A percentile compares a stretch with the other conserved stretches of the same genome.
Evolutionary conservation across 805 yeast genomes (phyloP).

Genomic region (Saccharomycopsis sp.): DNA sequence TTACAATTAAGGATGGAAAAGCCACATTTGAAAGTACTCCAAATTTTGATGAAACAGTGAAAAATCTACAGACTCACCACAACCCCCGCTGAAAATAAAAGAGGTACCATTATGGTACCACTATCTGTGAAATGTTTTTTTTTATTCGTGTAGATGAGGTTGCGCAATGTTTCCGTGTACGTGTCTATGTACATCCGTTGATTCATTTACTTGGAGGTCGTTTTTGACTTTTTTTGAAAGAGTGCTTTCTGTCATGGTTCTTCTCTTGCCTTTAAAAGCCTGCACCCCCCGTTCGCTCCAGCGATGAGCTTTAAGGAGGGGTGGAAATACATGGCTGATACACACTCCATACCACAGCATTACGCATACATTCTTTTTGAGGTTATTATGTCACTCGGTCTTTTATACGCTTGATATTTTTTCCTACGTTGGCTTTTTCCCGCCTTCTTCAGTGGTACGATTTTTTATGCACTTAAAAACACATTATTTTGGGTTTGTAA

Average conservation of each 20-base stretch:
- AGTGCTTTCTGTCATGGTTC: too few relatives aligned
- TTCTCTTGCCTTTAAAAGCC: too few relatives aligned
- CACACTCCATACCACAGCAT: not conserved
- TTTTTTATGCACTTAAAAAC: not conserved
- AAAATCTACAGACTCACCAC: not conserved
- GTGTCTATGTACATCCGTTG: too few relatives aligned
- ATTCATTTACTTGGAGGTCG: too few relatives aligned
- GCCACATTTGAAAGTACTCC: constrained; percentile 19
- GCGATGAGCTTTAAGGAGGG: not conserved
- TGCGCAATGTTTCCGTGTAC: too few relatives aligned
- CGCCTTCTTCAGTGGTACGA: not conserved
- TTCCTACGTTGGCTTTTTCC: too few relatives aligned
- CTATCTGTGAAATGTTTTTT: too few relatives aligned
- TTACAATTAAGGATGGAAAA: constrained; percentile 29
- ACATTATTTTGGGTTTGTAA: not conserved
- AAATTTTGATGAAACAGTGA: not conserved
- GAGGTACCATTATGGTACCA: too few relatives aligned
- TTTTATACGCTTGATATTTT: not conserved
- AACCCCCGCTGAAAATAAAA: not conserved
- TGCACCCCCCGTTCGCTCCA: too few relatives aligned
- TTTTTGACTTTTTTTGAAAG: too few relatives aligned
- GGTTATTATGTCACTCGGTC: not conserved
- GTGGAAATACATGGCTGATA: not conserved
- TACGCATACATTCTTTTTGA: not conserved
- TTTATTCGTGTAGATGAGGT: too few relatives aligned